Conservation (phyloP, 2,329 filamentous ascomycete species). For the Alternaria alternata region DNA sequence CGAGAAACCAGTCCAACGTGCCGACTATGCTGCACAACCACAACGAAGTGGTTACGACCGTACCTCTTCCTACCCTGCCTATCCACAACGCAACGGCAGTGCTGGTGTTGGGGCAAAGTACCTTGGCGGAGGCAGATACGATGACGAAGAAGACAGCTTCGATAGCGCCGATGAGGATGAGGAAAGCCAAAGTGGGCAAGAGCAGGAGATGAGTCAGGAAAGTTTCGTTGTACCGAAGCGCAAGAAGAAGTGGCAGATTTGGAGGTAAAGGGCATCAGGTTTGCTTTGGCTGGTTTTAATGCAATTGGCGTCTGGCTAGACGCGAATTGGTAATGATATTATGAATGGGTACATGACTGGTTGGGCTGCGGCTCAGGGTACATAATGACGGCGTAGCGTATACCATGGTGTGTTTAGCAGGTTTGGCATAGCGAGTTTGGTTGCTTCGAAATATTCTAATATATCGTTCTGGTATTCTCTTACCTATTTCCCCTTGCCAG, state of each 20-base stretch:
- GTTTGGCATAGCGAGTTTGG: neutral
- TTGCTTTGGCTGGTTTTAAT: conserved; percentile 2
- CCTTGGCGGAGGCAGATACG: conserved; percentile 42
- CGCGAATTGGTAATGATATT: conserved; percentile 9
- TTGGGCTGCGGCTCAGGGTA: neutral
- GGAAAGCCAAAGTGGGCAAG: conserved; percentile 38
- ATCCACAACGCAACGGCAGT: conserved; percentile 28
- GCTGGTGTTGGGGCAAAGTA: conserved; percentile 43
- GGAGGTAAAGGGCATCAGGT: conserved; percentile 26
- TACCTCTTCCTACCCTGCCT: conserved; percentile 30
- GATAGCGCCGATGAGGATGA: conserved; percentile 35
- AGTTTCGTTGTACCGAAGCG: conserved; percentile 49
- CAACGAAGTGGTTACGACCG: conserved; percentile 32
- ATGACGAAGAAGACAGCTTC: conserved; percentile 40
- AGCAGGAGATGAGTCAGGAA: conserved; percentile 40
- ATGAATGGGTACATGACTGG: conserved; percentile 6
- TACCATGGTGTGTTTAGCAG: conserved; percentile 4
- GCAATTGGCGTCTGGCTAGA: neutral
- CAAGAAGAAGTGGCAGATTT: conserved; percentile 52
- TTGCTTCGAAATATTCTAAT: conserved; percentile 1
- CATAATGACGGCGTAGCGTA: conserved; percentile 9
- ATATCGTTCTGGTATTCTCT: neutral
- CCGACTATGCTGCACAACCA: conserved; percentile 30
- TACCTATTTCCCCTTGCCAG: neutral
- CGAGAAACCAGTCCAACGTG: conserved; percentile 20